These are phyloP conservation scores for Sporothrix schenckii DNA, from an alignment of 2,329 filamentous ascomycete species.

Conservation along the genomic window DNA sequence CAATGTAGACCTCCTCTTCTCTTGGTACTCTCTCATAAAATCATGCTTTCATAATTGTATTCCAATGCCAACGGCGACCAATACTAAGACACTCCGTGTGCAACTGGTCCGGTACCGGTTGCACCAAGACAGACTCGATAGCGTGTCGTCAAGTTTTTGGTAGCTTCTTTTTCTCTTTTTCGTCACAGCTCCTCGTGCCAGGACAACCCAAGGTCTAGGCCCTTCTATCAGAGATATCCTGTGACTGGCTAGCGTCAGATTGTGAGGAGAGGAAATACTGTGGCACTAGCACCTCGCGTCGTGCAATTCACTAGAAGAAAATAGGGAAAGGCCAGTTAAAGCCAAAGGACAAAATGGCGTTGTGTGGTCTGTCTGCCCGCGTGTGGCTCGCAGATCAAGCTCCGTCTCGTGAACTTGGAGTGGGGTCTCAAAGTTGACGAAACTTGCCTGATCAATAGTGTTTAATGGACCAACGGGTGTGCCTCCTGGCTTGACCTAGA, in stretches of 20 bases:
- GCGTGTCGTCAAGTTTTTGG: conserved; percentile 4
- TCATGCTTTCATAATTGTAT: not conserved
- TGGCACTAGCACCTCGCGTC: conserved; percentile 2
- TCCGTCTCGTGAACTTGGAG: not conserved
- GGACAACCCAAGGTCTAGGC: conserved; percentile 18
- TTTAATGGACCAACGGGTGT: not conserved
- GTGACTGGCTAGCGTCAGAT: conserved; percentile 12
- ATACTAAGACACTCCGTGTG: not conserved
- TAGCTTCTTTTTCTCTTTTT: not conserved
- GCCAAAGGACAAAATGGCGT: conserved; percentile 11
- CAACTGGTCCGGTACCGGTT: too few relatives aligned
- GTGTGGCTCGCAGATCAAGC: conserved; percentile 22
- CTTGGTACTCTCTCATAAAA: not conserved
- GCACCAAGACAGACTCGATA: conserved; percentile 5
- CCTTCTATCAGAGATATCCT: conserved; percentile 9
- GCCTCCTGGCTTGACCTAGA: not conserved
- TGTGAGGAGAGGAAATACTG: not conserved
- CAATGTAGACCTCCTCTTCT: not conserved
- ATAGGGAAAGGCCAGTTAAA: conserved; percentile 5
- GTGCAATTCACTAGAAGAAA: not conserved
- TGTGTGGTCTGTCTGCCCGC: not conserved
- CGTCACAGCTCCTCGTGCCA: not conserved
- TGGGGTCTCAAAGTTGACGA: not conserved
- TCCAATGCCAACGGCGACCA: not conserved
- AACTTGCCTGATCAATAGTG: not conserved